Conservation (phyloP, 768 basidiomycete species). For the Melanogaster broomeanus region DNA sequence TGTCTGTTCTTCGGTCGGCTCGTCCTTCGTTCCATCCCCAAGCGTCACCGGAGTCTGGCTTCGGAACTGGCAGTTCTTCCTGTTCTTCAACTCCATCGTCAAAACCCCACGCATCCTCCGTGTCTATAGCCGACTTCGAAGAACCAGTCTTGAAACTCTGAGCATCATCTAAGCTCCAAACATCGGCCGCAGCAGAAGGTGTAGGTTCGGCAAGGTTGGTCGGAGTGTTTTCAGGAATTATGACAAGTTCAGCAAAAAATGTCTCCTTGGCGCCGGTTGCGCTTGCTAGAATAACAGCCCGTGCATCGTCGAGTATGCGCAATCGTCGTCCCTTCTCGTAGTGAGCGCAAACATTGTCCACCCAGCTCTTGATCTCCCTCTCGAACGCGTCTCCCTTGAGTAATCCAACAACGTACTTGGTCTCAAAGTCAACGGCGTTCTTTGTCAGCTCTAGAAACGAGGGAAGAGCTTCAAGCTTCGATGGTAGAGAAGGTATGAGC, state of each 20-base stretch:
- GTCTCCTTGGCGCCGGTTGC: conserved; percentile 19
- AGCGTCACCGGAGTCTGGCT: conserved; percentile 51
- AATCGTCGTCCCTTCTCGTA: conserved; percentile 79
- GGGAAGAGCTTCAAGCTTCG: conserved; percentile 58
- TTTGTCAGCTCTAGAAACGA: conserved; percentile 58
- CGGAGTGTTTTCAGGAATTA: conserved; percentile 1
- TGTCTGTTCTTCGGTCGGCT: conserved; percentile 26
- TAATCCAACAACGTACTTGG: conserved; percentile 47
- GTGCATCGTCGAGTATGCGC: conserved; percentile 62
- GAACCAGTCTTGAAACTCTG: conserved; percentile 26
- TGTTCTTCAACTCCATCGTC: conserved; percentile 44
- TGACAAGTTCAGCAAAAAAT: conserved; percentile 25
- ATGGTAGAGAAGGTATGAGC: conserved; percentile 70
- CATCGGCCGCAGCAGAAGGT: conserved; percentile 31
- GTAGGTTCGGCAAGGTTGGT: background rate
- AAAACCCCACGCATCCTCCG: conserved; percentile 52
- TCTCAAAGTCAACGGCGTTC: conserved; percentile 69
- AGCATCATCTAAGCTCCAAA: conserved; percentile 50
- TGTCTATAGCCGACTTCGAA: conserved; percentile 22
- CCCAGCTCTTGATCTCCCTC: conserved; percentile 66
- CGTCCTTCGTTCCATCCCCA: conserved; percentile 81
- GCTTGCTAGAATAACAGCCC: conserved; percentile 51
- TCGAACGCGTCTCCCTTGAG: conserved; percentile 51
- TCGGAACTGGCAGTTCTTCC: conserved; percentile 17
- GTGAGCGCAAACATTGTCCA: conserved; percentile 63